These are phyloP conservation scores for Daldinia bambusicola DNA, from an alignment of 495 filamentous ascomycete genomes.

Conservation along the genomic window DNA sequence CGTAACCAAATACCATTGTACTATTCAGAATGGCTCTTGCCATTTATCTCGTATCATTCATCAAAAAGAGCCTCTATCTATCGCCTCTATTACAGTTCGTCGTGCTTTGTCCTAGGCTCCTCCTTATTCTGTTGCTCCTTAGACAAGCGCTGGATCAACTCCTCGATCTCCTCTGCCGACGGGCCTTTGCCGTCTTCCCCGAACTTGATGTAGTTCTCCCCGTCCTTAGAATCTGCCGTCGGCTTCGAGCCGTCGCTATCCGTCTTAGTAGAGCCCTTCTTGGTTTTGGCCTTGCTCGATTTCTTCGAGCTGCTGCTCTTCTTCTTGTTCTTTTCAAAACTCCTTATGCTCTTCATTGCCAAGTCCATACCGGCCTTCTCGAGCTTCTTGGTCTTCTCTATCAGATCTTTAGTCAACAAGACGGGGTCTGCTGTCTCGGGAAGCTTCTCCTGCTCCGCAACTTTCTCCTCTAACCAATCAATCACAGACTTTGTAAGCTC, in stretches of 20 bases:
- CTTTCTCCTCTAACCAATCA: conserved; percentile 75
- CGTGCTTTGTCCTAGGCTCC: conserved; percentile 53
- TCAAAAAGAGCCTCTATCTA: conserved; percentile 31
- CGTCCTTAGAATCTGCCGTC: conserved; percentile 49
- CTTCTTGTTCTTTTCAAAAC: conserved; percentile 66
- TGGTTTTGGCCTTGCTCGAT: conserved; percentile 54
- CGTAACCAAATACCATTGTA: background rate
- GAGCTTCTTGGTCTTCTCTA: conserved; percentile 67
- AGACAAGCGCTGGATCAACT: conserved; percentile 59
- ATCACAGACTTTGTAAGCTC: conserved; percentile 57
- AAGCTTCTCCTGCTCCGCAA: conserved; percentile 74
- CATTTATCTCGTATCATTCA: conserved; percentile 38
- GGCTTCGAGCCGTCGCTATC: conserved; percentile 51
- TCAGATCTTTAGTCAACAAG: conserved; percentile 72
- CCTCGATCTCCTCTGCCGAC: conserved; percentile 58
- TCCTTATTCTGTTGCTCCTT: conserved; percentile 55
- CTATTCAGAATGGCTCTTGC: conserved; percentile 5
- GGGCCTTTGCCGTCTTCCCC: conserved; percentile 55
- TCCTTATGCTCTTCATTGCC: conserved; percentile 74
- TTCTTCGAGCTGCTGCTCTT: conserved; percentile 63
- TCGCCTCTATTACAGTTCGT: conserved; percentile 59
- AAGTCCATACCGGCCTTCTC: conserved; percentile 74
- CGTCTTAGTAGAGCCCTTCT: conserved; percentile 54
- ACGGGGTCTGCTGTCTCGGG: conserved; percentile 74
- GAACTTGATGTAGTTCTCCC: conserved; percentile 47